Base-by-base conservation (phyloP, 1,284 basidiomycete genomes). In the Meira nashicola region DNA sequence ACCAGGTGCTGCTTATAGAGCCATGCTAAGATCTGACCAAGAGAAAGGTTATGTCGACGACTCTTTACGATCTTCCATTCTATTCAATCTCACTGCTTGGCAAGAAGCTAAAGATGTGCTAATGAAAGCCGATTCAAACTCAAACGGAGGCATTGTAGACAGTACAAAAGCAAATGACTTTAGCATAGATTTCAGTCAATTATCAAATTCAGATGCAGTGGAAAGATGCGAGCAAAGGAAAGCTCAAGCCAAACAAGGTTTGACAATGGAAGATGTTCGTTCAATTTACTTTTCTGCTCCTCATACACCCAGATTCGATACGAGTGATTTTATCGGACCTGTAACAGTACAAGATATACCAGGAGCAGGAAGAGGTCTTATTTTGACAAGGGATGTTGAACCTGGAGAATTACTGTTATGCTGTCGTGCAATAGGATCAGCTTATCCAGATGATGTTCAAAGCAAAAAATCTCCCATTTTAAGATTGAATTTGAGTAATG, bases 321-420 rank as follows among this genome's bases (percentile, higher is more conserved):
- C 65, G 8, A 62, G 63, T 33, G 69, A 72, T 47, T 76, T 62
- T 58, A 55, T 72, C 47, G 73, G 73, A 1, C 71, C 74, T 1
- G 60, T 75, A 1, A 55, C 49, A 15, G 68, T 76, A 37, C 41
- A 57, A 5, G 59, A 70, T 44, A 75, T 76, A n/a, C 72, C 72
- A 0, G 61, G 62, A 7, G 75, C 75, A 0, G 75, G 75, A 0
- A 63, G 75, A 12, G 75, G 75, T 11, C 60, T 77, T 47, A 68
- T 77, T 17, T 38, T 52, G 15, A 58, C 51, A 8, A 28, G 55
- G 10, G 47, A 57, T 17, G 55, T 64, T 8, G 14, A 52, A 39
- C 55, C 62, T 3, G 62, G 62, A 39, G 56, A 58, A 37, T 54
- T 76, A 15, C 60, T 77, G 23, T 59, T 77, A 33, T 65, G 65